Evolutionary conservation across 139 green algal genomes (phyloP), one percentile per base, ranked within the genome.

Genomic region (Haematococcus sp.): DNA sequence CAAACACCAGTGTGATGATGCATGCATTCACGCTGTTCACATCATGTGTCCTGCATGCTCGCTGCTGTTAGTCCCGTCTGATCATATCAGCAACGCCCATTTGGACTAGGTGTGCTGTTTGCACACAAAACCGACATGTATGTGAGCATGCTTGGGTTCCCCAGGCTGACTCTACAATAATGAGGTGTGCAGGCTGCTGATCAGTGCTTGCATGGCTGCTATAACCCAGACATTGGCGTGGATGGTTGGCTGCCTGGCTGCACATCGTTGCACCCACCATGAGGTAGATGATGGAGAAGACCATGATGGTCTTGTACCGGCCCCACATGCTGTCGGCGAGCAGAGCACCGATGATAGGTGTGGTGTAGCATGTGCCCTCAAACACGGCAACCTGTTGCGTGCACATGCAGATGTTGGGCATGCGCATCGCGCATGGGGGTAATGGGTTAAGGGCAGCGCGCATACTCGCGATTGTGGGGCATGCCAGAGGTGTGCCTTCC

Each of bases 241-340:
- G 40, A 11, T 11, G 16, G 16, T 17, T 16, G 30, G 23, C 19
- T 28, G 63, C 17, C 31, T 3, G 17, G 19, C 31, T 13, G 16
- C 27, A 22, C 16, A 22, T 7, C 59, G 4, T 11, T 3, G 5
- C 25, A 7, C 71, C 54, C 60, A 92, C 92, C 54, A 93, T 9
- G 11, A 95, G 81, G 83, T 98, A 98, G 56, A 98, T 91, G 76
- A 72, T 61, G 19, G 91, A 97, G 79, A 98, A 97, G 31, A 96
- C 74, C 20, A 97, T 75, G 74, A 98, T 98, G 56, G 95, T 98
- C 40, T 91, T 91, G 84, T 98, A 98, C 27, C 96, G 84, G 22
- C 95, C 94, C 93, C 93, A 94, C 9, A 76, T 35, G 1, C 83
- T 90, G 77, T 98, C 95, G 2, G 92, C 94, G 69, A 98, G 80